A percentile compares a stretch with the other conserved stretches of the same genome.
These are phyloP conservation scores for Ceratocystis ficicola DNA, from an alignment of 2,329 filamentous ascomycete genomes.

Conservation along the genomic window DNA sequence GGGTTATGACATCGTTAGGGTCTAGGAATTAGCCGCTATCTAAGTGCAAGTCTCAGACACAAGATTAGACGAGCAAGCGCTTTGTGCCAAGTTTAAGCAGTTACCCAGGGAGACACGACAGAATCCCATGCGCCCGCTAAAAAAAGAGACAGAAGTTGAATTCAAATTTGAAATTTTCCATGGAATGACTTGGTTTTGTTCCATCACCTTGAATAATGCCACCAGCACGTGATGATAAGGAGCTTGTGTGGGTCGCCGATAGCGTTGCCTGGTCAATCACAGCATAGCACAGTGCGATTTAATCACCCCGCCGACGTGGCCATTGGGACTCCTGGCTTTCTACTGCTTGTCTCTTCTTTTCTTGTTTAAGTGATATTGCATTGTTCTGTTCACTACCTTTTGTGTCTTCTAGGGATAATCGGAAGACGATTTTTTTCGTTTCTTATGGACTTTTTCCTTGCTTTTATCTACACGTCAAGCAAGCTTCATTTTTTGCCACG, in stretches of 20 bases:
- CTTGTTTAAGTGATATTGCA: constrained; percentile 7
- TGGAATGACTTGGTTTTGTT: not conserved
- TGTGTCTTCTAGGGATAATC: not conserved
- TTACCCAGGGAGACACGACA: constrained; percentile 12
- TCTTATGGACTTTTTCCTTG: not conserved
- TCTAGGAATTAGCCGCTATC: not conserved
- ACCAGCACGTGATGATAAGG: not conserved
- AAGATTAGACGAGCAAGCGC: constrained; percentile 1
- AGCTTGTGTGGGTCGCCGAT: constrained; percentile 12
- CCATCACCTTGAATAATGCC: not conserved
- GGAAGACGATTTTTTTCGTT: not conserved
- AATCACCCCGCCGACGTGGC: constrained; percentile 20
- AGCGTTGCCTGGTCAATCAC: constrained; percentile 18
- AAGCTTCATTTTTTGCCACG: not conserved
- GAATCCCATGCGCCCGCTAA: not conserved
- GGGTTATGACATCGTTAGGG: not conserved
- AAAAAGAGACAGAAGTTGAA: not conserved
- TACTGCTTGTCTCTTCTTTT: constrained; percentile 8
- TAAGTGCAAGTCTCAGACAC: not conserved
- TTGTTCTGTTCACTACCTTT: not conserved
- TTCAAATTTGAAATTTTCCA: not conserved
- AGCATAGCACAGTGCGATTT: constrained; percentile 7
- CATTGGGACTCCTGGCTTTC: constrained; percentile 10
- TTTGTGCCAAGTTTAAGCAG: not conserved
- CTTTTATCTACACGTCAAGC: not conserved